Evolutionary conservation across 2,329 filamentous ascomycete species (phyloP).

Genomic region (Bipolaris cookei): DNA sequence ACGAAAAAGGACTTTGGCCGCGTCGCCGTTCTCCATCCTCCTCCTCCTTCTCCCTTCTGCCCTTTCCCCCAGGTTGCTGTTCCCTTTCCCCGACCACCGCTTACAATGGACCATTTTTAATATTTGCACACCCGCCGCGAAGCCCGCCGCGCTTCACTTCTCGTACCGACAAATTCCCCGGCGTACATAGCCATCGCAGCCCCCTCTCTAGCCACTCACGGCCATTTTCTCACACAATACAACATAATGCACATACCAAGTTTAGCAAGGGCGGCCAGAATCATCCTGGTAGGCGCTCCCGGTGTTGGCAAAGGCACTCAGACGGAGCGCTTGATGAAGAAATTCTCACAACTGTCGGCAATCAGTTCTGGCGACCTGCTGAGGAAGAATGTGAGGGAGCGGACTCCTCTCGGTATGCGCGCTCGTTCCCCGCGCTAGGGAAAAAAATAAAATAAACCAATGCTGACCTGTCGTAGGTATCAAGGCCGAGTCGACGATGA

Average conservation of each 20-base stretch:
- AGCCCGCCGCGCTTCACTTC: slow-evolving; percentile 35
- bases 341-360: slow-evolving; percentile 86
- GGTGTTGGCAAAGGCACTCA: slow-evolving; percentile 97
- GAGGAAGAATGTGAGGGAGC: slow-evolving; percentile 87
- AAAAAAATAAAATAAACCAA: not conserved
- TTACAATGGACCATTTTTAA: slow-evolving; percentile 32
- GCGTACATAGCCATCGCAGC: slow-evolving; percentile 10
- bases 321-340: slow-evolving; percentile 82
- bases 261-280: slow-evolving; percentile 73
- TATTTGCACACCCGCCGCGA: slow-evolving; percentile 22
- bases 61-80: not conserved
- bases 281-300: slow-evolving; percentile 95
- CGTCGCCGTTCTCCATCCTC: not conserved
- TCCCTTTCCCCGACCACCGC: not conserved
- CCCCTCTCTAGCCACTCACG: not conserved
- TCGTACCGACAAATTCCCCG: slow-evolving; percentile 14
- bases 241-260: slow-evolving; percentile 30
- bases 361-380: slow-evolving; percentile 95
- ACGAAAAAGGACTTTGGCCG: slow-evolving; percentile 4
- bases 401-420: slow-evolving; percentile 77
- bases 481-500: slow-evolving; percentile 88
- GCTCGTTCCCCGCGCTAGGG: slow-evolving; percentile 8
- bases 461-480: slow-evolving; percentile 66
- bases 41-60: slow-evolving; percentile 1
- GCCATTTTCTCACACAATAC: not conserved